Percentiles rank a stretch among this genome's conserved stretches.
phyloP scores from a whole-genome alignment of 441 rosid genomes.

The Lepidium campestre region DNA sequence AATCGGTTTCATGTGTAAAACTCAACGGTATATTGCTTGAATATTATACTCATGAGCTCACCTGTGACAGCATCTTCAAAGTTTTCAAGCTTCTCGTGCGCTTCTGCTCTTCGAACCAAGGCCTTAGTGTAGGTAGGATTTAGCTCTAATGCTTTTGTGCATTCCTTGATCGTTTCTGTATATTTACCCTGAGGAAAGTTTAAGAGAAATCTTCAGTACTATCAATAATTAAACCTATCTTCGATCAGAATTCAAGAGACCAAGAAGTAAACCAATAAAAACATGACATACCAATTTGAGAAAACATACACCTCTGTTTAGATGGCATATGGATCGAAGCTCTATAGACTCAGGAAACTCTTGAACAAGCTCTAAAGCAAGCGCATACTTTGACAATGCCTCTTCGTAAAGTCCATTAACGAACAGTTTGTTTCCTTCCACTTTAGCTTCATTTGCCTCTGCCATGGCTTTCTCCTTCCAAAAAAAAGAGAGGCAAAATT shows the following conservation, averaged over 20 bases:
- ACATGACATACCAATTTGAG: constrained; percentile 53
- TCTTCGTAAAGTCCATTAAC: constrained; percentile 68
- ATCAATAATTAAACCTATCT: neutral
- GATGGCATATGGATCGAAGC: constrained; percentile 73
- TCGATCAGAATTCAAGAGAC: neutral
- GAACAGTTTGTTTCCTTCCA: constrained; percentile 73
- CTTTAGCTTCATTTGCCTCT: constrained; percentile 71
- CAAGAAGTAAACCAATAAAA: neutral
- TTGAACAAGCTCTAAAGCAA: constrained; percentile 52
- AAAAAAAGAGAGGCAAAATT: neutral
- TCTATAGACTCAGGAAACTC: constrained; percentile 41
- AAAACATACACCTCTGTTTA: constrained; percentile 76
- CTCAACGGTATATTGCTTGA: neutral
- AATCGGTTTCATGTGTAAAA: neutral
- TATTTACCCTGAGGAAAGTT: constrained; percentile 48
- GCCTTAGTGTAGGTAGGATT: constrained; percentile 80
- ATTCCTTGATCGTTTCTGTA: constrained; percentile 80
- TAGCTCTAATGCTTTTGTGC: constrained; percentile 74
- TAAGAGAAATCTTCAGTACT: neutral
- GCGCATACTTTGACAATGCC: constrained; percentile 60
- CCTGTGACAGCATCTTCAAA: constrained; percentile 87
- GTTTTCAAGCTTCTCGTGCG: constrained; percentile 81
- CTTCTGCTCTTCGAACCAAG: constrained; percentile 71
- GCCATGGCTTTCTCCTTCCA: constrained; percentile 48
- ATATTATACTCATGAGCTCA: constrained; percentile 23